Evolutionary conservation across 2,329 filamentous ascomycete species (phyloP).

Genomic region (Leptographium procerum): DNA sequence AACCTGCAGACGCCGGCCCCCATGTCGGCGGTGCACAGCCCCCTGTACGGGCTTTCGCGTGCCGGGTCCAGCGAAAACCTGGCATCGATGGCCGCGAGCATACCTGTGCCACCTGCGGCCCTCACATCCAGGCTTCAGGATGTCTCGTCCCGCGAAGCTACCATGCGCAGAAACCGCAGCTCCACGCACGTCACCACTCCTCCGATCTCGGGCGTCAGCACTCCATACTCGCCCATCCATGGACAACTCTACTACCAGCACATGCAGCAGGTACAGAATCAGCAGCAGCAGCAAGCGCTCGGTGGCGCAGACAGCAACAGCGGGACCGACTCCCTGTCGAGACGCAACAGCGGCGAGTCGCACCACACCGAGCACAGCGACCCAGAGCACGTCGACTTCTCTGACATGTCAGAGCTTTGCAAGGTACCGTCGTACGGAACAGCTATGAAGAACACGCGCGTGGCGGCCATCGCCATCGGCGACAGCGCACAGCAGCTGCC

Average conservation of each 20-base stretch:
- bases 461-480: slow-evolving; percentile 38
- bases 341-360: slow-evolving; percentile 41
- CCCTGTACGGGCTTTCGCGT: slow-evolving; percentile 60
- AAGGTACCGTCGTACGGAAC: slow-evolving; percentile 71
- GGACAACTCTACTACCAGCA: slow-evolving; percentile 3
- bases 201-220: slow-evolving; percentile 27
- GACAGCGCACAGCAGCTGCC: slow-evolving; percentile 41
- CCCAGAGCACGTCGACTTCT: slow-evolving; percentile 43
- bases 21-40: slow-evolving; percentile 67
- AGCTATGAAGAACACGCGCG: slow-evolving; percentile 51
- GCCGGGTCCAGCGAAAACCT: slow-evolving; percentile 76
- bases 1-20: slow-evolving; percentile 70
- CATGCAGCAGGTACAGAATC: slow-evolving; percentile 14
- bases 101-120: slow-evolving; percentile 36
- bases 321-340: slow-evolving; percentile 31
- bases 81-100: slow-evolving; percentile 40
- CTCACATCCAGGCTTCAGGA: slow-evolving; percentile 59
- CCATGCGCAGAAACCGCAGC: slow-evolving; percentile 28
- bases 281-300: not conserved
- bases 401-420: slow-evolving; percentile 52
- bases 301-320: not conserved
- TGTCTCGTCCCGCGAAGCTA: slow-evolving; percentile 34
- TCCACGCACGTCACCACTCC: slow-evolving; percentile 22
- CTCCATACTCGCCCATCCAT: slow-evolving; percentile 28
- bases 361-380: slow-evolving; percentile 39